Base-by-base conservation (phyloP, 1,284 basidiomycete genomes). In the Mycena sp. region DNA sequence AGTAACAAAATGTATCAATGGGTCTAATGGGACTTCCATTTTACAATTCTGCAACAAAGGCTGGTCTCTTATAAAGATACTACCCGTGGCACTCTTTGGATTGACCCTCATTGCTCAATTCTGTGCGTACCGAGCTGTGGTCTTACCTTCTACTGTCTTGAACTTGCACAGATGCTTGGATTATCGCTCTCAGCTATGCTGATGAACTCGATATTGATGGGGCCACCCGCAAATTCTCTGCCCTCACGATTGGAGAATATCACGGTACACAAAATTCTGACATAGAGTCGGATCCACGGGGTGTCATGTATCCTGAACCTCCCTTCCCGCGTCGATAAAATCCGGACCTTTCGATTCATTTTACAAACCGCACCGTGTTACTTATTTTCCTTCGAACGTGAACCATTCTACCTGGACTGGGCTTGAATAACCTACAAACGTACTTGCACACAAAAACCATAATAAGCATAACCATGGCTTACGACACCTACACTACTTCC, bases 171-270 rank as follows among this genome's bases (percentile, higher is more conserved):
- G 65, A 40, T 52, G 54, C 45, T 14, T 63, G 61, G 58, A 58
- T 67, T 16, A 52, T 67, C 19, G 54, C 61, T 25, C 63, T 32
- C 21, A 64, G 61, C 44, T 67, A 61, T 55, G 61, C 32, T 12
- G 65, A 67, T 44, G 54, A 61, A 6, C n/a, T 43, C 12, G 61
- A 64, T 25, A 7, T 59, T n/a, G 37, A 16, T 12, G 46, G 26
- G 25, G 23, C 32, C 11, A n/a, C 4, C 3, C 16, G 29, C 41
- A 23, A 40, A 5, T 28, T 25, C 12, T 58, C 35, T 1, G 26
- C 9, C 14, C 29, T 30, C 6, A 16, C 12, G 38, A 16, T 45
- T 10, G 19, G 21, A 16, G 58, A 50, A 17, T 41, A 23, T 23
- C n/a, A 56, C 21, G n/a, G 29, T 12, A 37, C 38, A 19, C 16